Evolutionary conservation across 2,329 filamentous ascomycete genomes (phyloP).

Genomic region (Penicillium sp.): DNA sequence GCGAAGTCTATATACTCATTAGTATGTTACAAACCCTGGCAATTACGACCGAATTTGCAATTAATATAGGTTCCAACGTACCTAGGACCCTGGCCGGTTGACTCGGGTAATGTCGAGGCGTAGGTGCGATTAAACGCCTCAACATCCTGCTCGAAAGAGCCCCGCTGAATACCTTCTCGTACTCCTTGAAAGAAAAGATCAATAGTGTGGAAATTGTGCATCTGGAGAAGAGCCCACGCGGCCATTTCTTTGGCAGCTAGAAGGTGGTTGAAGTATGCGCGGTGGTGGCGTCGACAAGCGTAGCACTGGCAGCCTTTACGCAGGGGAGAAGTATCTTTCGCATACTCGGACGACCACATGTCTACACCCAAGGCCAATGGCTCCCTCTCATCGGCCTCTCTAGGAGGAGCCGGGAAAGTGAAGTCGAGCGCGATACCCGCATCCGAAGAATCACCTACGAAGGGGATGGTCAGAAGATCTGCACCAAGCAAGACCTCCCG

Average conservation of each 20-base stretch:
- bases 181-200: constrained; percentile 71
- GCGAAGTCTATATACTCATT: constrained; percentile 52
- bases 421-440: constrained; percentile 83
- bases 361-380: constrained; percentile 66
- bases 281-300: constrained; percentile 77
- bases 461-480: constrained; percentile 76
- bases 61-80: constrained; percentile 28
- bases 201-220: constrained; percentile 81
- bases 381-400: constrained; percentile 8
- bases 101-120: constrained; percentile 67
- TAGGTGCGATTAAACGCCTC: constrained; percentile 66
- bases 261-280: constrained; percentile 84
- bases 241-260: constrained; percentile 93
- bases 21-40: neutral
- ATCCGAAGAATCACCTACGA: constrained; percentile 73
- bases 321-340: constrained; percentile 64
- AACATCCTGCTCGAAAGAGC: constrained; percentile 56
- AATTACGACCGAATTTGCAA: neutral
- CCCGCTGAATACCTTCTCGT: constrained; percentile 60
- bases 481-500: constrained; percentile 73
- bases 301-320: constrained; percentile 71
- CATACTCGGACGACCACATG: constrained; percentile 68
- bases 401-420: constrained; percentile 58
- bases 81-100: constrained; percentile 75
- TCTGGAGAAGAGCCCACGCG: constrained; percentile 86